Conservation (phyloP, 176 grass and related monocot genomes). For the Typha latifolia region DNA sequence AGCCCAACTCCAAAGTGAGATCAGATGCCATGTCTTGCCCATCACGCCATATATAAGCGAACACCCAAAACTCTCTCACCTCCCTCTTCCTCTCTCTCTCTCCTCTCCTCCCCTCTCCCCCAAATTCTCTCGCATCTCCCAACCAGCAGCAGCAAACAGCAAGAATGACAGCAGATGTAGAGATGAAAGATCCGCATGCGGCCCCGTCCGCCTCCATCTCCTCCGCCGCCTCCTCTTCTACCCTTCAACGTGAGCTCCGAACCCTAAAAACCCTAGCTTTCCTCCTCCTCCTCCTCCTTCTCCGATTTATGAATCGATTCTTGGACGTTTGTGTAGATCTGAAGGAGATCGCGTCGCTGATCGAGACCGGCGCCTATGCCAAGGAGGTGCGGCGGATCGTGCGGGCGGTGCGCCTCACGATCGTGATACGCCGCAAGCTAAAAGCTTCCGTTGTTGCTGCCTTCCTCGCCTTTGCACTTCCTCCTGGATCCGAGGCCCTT, state of each 20-base stretch:
- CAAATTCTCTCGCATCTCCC: too few species aligned
- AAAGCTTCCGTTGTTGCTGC: constrained; percentile 33
- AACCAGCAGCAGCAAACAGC: too few species aligned
- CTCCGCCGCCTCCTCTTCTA: constrained; percentile 7
- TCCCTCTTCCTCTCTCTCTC: not conserved
- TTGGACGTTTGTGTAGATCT: constrained; percentile 40
- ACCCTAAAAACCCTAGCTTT: constrained; percentile 25
- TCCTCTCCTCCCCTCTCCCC: not conserved
- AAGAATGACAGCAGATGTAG: constrained; percentile 9
- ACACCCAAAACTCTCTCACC: not conserved
- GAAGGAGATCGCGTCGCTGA: constrained; percentile 67
- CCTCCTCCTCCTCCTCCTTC: not conserved
- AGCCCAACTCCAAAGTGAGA: too few species aligned
- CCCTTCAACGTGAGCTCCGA: constrained; percentile 13
- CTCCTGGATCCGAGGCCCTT: constrained; percentile 34
- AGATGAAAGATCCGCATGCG: constrained; percentile 21
- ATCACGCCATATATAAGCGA: too few species aligned
- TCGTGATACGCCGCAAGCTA: constrained; percentile 61
- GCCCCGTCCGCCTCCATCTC: constrained; percentile 9
- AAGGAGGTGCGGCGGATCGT: constrained; percentile 76
- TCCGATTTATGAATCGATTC: not conserved
- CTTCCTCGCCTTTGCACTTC: constrained; percentile 55
- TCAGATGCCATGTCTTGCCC: too few species aligned
- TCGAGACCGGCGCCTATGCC: constrained; percentile 56
- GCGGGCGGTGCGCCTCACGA: constrained; percentile 58